Evolutionary conservation across 345 rosid genomes (phyloP).

Genomic region (Citrus sinensis): DVS_A1.0 CM039162.1:7321501-7322000

Average conservation of each 20-base stretch:
- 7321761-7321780: not conserved
- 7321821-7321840: too few species aligned
- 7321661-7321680: too few species aligned
- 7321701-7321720: not conserved
- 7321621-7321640: not conserved
- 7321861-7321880: too few species aligned
- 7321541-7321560: too few species aligned
- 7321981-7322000: slow-evolving; percentile 18
- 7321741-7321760: not conserved
- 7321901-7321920: slow-evolving; percentile 20
- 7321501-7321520: too few species aligned
- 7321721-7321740: not conserved
- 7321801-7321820: not conserved
- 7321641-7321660: too few species aligned
- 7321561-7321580: too few species aligned
- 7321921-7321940: slow-evolving; percentile 6
- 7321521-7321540: too few species aligned
- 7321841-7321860: too few species aligned
- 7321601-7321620: too few species aligned
- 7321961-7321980: not conserved
- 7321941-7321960: slow-evolving; percentile 12
- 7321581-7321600: too few species aligned
- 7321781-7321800: not conserved
- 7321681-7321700: too few species aligned
- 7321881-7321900: slow-evolving; percentile 10